Conservation (phyloP, 306 rosid genomes). For the Trifolium pratense region DNA sequence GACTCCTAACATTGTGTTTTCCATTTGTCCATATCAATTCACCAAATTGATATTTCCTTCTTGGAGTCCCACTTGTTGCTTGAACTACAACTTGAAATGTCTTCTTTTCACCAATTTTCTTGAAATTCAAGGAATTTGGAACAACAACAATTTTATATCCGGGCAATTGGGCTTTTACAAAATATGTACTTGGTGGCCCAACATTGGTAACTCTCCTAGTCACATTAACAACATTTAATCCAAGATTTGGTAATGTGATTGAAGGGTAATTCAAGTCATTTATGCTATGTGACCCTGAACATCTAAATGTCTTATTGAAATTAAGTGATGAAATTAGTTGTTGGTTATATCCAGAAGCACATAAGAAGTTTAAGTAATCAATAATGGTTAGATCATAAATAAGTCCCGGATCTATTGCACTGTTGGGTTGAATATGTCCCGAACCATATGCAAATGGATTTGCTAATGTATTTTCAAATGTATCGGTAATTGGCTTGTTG, state of each 20-base stretch:
- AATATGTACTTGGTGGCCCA: slow-evolving; percentile 61
- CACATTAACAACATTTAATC: slow-evolving; percentile 19
- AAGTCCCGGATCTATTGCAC: slow-evolving; percentile 50
- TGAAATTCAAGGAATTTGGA: slow-evolving; percentile 53
- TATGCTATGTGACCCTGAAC: slow-evolving; percentile 46
- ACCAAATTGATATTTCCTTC: slow-evolving; percentile 41
- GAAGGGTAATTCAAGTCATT: slow-evolving; percentile 75
- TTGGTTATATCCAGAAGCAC: slow-evolving; percentile 49
- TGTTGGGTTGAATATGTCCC: slow-evolving; percentile 67
- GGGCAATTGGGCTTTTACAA: slow-evolving; percentile 45
- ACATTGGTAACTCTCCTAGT: slow-evolving; percentile 50
- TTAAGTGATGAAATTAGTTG: slow-evolving; percentile 36
- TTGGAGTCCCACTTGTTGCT: slow-evolving; percentile 24
- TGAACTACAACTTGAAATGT: slow-evolving; percentile 46
- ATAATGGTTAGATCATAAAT: slow-evolving; percentile 39
- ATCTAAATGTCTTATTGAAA: slow-evolving; percentile 37
- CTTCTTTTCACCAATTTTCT: slow-evolving; percentile 59
- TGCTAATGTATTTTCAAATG: slow-evolving; percentile 38
- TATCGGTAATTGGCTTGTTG: slow-evolving; percentile 44
- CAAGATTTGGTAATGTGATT: slow-evolving; percentile 56
- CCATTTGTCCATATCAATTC: slow-evolving; percentile 56
- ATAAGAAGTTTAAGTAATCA: slow-evolving; percentile 49
- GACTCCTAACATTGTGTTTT: slow-evolving; percentile 58
- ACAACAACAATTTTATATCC: slow-evolving; percentile 47
- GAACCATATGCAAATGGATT: slow-evolving; percentile 65